Evolutionary conservation across 257 asterid species (phyloP).

Genomic region (Solanum bulbocastanum): DNA sequence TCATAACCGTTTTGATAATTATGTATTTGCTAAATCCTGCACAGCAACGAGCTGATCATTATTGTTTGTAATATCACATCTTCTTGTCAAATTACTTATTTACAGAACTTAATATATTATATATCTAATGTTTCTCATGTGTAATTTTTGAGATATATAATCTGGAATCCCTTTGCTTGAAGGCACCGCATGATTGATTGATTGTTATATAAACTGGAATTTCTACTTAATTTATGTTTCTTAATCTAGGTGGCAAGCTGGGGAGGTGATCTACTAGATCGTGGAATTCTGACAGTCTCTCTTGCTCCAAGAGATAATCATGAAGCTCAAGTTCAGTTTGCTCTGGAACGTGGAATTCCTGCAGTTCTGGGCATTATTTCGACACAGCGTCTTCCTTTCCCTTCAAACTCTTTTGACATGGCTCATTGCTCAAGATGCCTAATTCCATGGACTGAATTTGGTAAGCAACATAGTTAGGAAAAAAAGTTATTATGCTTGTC

Average conservation of each 20-base stretch:
- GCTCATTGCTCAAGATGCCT: conserved; percentile 99
- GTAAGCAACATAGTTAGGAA: conserved; percentile 20
- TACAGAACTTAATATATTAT: background rate
- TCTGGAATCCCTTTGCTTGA: background rate
- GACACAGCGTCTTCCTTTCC: conserved; percentile 95
- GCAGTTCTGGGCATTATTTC: conserved; percentile 93
- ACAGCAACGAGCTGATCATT: background rate
- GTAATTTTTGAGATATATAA: background rate
- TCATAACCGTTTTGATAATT: background rate
- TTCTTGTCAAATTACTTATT: background rate
- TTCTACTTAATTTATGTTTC: background rate
- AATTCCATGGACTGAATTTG: conserved; percentile 98
- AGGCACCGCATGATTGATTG: background rate
- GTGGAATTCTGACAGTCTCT: conserved; percentile 77
- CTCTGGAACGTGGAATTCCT: conserved; percentile 96
- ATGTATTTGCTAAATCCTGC: background rate
- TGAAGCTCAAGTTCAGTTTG: conserved; percentile 98
- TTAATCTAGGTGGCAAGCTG: conserved; percentile 78
- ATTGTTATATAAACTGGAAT: background rate
- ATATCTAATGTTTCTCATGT: background rate
- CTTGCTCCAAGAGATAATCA: conserved; percentile 99
- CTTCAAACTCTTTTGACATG: conserved; percentile 94
- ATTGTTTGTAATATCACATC: background rate
- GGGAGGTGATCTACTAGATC: conserved; percentile 97
- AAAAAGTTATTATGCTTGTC: background rate